Conservation (phyloP, 305 asterid genomes). For the Rubia tinctorum region DNA sequence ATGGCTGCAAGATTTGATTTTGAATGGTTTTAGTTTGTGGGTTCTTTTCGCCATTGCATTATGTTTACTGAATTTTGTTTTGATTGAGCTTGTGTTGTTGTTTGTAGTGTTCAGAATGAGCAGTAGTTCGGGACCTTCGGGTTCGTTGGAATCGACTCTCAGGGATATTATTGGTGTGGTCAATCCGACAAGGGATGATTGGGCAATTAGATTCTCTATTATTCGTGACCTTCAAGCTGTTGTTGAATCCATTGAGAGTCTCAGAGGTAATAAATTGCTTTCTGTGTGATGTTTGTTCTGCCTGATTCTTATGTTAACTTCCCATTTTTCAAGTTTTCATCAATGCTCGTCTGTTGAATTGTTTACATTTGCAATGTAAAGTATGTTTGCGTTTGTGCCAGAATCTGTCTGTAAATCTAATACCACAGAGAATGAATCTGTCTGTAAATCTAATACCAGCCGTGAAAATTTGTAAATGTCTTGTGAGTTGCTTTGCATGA, state of each 20-base stretch:
- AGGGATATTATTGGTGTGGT: constrained; percentile 44
- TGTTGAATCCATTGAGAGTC: constrained; percentile 63
- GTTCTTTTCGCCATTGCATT: neutral
- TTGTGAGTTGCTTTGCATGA: neutral
- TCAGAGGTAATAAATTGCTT: constrained; percentile 62
- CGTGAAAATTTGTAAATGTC: neutral
- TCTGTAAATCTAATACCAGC: neutral
- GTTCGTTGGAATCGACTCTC: constrained; percentile 51
- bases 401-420: too few species aligned
- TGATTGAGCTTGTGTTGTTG: neutral
- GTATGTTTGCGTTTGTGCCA: neutral
- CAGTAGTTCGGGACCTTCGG: constrained; percentile 39
- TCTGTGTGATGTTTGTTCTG: neutral
- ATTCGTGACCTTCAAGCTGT: constrained; percentile 57
- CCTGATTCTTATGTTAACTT: neutral
- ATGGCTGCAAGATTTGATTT: neutral
- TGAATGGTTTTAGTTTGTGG: neutral
- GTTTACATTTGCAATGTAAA: neutral
- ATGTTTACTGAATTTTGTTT: neutral
- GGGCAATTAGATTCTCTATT: constrained; percentile 50
- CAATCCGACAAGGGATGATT: constrained; percentile 63
- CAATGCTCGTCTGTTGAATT: neutral
- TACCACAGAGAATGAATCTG: neutral
- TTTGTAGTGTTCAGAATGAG: constrained; percentile 35
- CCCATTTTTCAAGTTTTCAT: neutral